Percentiles rank a stretch among this genome's conserved stretches.
Evolutionary conservation across 2,329 filamentous ascomycete species (phyloP).

Genomic region (Fusarium hainanense): DNA sequence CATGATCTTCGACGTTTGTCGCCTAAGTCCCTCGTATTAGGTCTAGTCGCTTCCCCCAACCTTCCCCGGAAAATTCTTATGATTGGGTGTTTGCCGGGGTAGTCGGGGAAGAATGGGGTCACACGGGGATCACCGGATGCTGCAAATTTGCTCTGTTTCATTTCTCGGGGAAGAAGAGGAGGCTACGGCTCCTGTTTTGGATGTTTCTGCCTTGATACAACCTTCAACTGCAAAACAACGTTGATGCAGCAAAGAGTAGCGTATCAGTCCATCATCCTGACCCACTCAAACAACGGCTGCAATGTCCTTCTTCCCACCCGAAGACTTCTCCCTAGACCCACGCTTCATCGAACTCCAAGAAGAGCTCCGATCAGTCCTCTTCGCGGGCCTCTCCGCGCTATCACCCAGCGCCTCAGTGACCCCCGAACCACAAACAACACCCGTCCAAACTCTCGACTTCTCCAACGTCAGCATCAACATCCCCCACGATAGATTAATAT

Average conservation of each 20-base stretch:
- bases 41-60: neutral
- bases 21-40: slow-evolving; percentile 1
- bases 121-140: slow-evolving; percentile 5
- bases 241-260: no score
- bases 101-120: neutral
- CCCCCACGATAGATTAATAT: slow-evolving; percentile 42
- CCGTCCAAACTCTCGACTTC: slow-evolving; percentile 42
- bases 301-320: slow-evolving; percentile 40
- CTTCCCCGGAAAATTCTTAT: neutral
- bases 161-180: neutral
- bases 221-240: neutral
- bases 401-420: slow-evolving; percentile 46
- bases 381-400: slow-evolving; percentile 48
- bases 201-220: neutral
- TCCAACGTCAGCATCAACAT: slow-evolving; percentile 45
- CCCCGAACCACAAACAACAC: slow-evolving; percentile 34
- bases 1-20: slow-evolving; percentile 9
- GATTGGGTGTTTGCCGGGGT: neutral
- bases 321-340: slow-evolving; percentile 52
- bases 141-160: slow-evolving; percentile 19
- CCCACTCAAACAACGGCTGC: no score
- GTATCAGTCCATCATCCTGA: no score
- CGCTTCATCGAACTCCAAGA: slow-evolving; percentile 58
- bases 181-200: slow-evolving; percentile 15
- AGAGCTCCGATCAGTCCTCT: slow-evolving; percentile 56